Base-by-base conservation (phyloP, 768 basidiomycete species). In the Mycena venus region DNA sequence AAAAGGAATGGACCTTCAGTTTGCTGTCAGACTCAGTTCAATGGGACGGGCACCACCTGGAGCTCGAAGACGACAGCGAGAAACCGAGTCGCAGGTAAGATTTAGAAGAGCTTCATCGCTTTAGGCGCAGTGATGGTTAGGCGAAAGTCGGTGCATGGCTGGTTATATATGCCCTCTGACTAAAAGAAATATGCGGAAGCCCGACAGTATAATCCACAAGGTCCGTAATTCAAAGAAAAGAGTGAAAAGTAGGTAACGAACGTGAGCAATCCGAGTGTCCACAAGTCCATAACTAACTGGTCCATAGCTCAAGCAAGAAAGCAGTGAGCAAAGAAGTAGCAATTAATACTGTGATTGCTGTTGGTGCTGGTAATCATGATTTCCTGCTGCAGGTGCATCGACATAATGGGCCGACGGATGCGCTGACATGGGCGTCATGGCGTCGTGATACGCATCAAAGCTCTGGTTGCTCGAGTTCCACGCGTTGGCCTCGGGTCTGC, bases 51-150 rank as follows among this genome's bases (percentile, higher is more conserved):
- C n/a, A n/a, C n/a, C n/a, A n/a, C n/a, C n/a, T n/a, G n/a, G n/a
- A n/a, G n/a, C n/a, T n/a, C n/a, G n/a, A 86, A 38, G 90, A 91
- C 58, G 88, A 89, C 80, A 91, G 88, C 74, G 85, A 81, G 75
- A 91, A 90, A 80, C 89, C 92, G 72, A 88, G 90, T 70, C 86
- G 91, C 61, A 90, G 92, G 31, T 92, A 95, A 80, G 85, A 88
- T 14, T 80, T 97, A 59, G 87, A 91, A 77, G 96, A 97, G 80
- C 96, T 92, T 81, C 85, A 95, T 76, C 88, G 93, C 76, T 96
- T 92, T 79, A 96, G 96, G 27, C 87, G 94, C 68, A 96, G 95
- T 94, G 95, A 97, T 86, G 95, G 95, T 0, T 97, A 96, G 96
- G 91, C 86, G 38, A 92, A 61, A 80, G 79, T 36, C 36, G 17